Evolutionary conservation across 306 rosid species (phyloP).

Genomic region (Dicorynia guianensis): DNA sequence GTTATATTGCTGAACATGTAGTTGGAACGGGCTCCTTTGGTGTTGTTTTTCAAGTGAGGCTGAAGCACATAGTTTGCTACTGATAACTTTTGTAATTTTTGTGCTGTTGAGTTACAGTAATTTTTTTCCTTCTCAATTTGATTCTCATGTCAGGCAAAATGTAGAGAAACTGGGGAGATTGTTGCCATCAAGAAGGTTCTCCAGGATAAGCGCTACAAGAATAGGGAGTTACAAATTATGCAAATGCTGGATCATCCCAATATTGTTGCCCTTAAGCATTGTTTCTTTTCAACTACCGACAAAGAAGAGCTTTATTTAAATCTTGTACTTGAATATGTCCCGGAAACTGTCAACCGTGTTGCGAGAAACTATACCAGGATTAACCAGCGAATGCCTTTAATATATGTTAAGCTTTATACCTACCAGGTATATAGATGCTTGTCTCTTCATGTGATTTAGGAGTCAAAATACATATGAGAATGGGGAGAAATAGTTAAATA

Average conservation of each 20-base stretch:
- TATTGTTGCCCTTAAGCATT: slow-evolving; percentile 86
- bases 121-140: slow-evolving; percentile 1
- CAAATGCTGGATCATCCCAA: slow-evolving; percentile 99
- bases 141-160: slow-evolving; percentile 75
- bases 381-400: slow-evolving; percentile 93
- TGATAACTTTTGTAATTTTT: slow-evolving; percentile 12
- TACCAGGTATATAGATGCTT: slow-evolving; percentile 72
- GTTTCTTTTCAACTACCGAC: slow-evolving; percentile 92
- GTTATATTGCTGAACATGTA: slow-evolving; percentile 89
- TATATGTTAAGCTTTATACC: slow-evolving; percentile 92
- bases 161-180: slow-evolving; percentile 98
- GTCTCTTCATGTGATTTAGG: slow-evolving; percentile 18
- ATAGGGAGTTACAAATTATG: slow-evolving; percentile 97
- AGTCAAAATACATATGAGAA: slow-evolving; percentile 16
- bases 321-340: slow-evolving; percentile 96
- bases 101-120: slow-evolving; percentile 13
- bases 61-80: slow-evolving; percentile 25
- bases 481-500: not conserved
- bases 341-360: slow-evolving; percentile 87
- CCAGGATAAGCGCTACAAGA: slow-evolving; percentile 98
- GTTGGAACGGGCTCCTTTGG: slow-evolving; percentile 99
- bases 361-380: slow-evolving; percentile 91
- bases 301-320: slow-evolving; percentile 94
- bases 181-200: slow-evolving; percentile 99
- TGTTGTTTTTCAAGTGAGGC: slow-evolving; percentile 87